These are phyloP conservation scores for Bromus sterilis DNA, from an alignment of 176 grass and related monocot genomes.

Conservation along the genomic window DNA sequence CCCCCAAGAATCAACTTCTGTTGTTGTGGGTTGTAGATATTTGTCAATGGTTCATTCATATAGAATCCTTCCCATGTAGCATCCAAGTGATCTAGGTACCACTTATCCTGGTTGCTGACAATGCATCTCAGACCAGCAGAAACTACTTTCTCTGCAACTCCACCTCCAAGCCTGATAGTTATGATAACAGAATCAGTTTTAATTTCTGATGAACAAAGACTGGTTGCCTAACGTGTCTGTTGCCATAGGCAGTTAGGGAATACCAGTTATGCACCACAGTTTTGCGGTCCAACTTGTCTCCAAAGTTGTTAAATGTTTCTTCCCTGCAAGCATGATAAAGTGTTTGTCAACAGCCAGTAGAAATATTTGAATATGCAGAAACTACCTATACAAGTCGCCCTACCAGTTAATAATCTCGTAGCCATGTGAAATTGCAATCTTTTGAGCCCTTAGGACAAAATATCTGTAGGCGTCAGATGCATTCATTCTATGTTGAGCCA, in stretches of 20 bases:
- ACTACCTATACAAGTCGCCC: neutral
- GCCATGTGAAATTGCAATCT: conserved; percentile 77
- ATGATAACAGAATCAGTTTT: conserved; percentile 12
- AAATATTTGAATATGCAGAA: neutral
- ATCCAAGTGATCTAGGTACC: conserved; percentile 93
- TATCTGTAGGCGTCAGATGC: conserved; percentile 73
- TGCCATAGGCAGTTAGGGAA: neutral
- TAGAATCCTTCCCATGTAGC: conserved; percentile 77
- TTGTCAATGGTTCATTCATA: conserved; percentile 68
- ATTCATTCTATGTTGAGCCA: conserved; percentile 66
- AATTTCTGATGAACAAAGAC: neutral
- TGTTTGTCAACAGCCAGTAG: neutral
- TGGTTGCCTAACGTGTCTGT: neutral
- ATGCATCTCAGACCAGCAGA: conserved; percentile 78
- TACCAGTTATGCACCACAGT: conserved; percentile 99
- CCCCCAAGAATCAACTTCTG: conserved; percentile 85
- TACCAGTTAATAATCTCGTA: conserved; percentile 90
- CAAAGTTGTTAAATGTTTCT: conserved; percentile 92
- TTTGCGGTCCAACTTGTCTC: conserved; percentile 59
- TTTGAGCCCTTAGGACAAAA: conserved; percentile 81
- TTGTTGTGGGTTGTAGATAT: conserved; percentile 53
- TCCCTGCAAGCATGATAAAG: conserved; percentile 48
- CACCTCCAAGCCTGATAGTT: conserved; percentile 59
- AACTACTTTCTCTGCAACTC: conserved; percentile 67
- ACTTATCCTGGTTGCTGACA: conserved; percentile 93